Evolutionary conservation across 73 alveolate genomes (phyloP).

Genomic region (Tetrahymena borealis): DNA sequence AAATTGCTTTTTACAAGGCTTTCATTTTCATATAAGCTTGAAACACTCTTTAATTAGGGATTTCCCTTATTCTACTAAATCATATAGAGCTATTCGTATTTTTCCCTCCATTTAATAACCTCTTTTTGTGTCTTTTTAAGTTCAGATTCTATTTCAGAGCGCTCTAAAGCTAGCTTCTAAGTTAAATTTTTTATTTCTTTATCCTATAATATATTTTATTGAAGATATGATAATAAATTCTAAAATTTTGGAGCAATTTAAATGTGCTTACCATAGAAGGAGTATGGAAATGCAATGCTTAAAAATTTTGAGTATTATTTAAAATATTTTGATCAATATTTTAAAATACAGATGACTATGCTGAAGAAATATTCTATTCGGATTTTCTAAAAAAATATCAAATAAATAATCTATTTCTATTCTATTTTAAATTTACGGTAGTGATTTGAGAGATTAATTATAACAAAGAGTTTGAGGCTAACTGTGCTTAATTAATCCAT

Average conservation of each 20-base stretch:
- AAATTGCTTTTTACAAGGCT: background rate
- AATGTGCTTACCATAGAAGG: background rate
- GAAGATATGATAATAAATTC: background rate
- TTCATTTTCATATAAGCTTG: background rate
- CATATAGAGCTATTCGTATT: background rate
- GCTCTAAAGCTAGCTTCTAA: background rate
- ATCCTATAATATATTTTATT: background rate
- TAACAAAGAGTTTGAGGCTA: background rate
- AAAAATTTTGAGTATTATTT: background rate
- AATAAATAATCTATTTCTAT: too few relatives aligned
- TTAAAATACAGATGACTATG: background rate
- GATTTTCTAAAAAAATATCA: background rate
- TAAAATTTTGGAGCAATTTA: background rate
- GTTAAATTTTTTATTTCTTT: background rate
- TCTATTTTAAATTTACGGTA: too few relatives aligned
- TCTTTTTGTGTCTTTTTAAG: background rate
- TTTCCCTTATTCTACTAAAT: background rate
- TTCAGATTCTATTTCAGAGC: background rate
- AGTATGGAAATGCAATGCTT: background rate
- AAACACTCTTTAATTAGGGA: background rate
- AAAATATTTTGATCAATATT: background rate
- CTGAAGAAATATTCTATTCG: background rate
- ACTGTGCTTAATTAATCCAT: background rate
- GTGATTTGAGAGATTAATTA: background rate
- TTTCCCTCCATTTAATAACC: background rate